phyloP scores from a whole-genome alignment of 805 yeast species.

The Jamesozyma hellenica region DNA sequence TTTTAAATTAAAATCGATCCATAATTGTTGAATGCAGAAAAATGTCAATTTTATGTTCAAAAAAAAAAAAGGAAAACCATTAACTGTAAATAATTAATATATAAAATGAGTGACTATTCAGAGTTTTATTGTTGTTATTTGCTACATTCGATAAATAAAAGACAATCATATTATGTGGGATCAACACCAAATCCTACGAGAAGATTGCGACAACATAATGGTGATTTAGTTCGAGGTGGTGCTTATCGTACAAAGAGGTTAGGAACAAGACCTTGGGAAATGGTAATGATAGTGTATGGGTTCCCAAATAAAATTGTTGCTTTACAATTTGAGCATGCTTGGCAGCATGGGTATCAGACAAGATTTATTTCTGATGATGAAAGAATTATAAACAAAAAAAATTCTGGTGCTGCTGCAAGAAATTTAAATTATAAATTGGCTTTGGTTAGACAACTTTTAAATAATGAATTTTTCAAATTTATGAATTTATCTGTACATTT shows the following conservation, averaged over 20 bases:
- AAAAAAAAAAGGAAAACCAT: too few species aligned
- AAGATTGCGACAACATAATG: slow-evolving; percentile 72
- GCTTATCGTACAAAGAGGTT: slow-evolving; percentile 54
- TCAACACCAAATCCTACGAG: slow-evolving; percentile 69
- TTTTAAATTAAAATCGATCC: too few species aligned
- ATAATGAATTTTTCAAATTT: slow-evolving; percentile 34
- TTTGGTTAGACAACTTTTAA: slow-evolving; percentile 36
- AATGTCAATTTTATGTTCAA: too few species aligned
- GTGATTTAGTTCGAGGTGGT: slow-evolving; percentile 51
- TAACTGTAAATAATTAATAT: too few species aligned
- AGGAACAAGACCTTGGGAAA: slow-evolving; percentile 66
- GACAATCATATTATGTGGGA: slow-evolving; percentile 61
- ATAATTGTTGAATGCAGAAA: too few species aligned
- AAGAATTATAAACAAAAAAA: slow-evolving; percentile 33
- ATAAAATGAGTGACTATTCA: slow-evolving; percentile 4
- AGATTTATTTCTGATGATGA: slow-evolving; percentile 39
- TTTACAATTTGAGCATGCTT: slow-evolving; percentile 74
- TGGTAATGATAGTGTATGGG: slow-evolving; percentile 53
- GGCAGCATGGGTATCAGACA: slow-evolving; percentile 64
- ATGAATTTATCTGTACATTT: slow-evolving; percentile 40
- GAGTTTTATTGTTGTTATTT: slow-evolving; percentile 62
- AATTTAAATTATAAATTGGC: slow-evolving; percentile 37
- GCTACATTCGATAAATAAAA: slow-evolving; percentile 48
- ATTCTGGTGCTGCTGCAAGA: slow-evolving; percentile 27
- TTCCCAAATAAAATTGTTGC: slow-evolving; percentile 64